A percentile compares a stretch with the other conserved stretches of the same genome.
Evolutionary conservation across 1,284 basidiomycete genomes (phyloP).

Genomic region (Trichosporon sp.): DNA sequence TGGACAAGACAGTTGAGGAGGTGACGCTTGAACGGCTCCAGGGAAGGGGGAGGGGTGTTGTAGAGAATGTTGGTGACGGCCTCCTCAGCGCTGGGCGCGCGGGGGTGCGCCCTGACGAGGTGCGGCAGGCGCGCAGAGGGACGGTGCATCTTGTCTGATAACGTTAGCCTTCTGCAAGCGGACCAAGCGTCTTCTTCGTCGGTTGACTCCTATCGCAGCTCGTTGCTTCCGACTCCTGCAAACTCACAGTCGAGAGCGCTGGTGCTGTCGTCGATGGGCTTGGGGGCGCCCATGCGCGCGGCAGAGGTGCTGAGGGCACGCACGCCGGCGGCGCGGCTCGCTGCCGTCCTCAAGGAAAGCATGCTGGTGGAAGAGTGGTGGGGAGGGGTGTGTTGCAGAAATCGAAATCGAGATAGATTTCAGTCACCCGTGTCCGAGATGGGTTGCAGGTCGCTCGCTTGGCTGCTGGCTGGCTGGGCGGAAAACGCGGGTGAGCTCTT

Average conservation of each 20-base stretch:
- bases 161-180: neutral
- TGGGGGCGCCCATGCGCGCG: constrained; percentile 28
- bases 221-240: neutral
- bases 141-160: constrained; percentile 48
- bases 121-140: constrained; percentile 41
- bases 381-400: neutral
- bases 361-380: constrained; percentile 7
- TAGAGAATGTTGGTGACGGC: constrained; percentile 93
- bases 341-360: constrained; percentile 12
- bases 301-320: constrained; percentile 19
- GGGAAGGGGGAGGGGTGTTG: constrained; percentile 88
- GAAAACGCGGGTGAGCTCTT: constrained; percentile 4
- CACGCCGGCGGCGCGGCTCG: constrained; percentile 8
- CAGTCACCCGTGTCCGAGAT: neutral
- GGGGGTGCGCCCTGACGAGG: constrained; percentile 32
- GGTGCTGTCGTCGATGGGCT: constrained; percentile 78
- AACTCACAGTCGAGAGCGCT: constrained; percentile 92
- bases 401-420: neutral
- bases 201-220: neutral
- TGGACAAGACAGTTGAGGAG: constrained; percentile 97
- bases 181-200: neutral
- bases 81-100: constrained; percentile 70
- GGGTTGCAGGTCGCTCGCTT: neutral
- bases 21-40: constrained; percentile 96
- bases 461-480: neutral